phyloP scores from a whole-genome alignment of 75 land plant genomes.

The Selaginella tamariscina region DNA sequence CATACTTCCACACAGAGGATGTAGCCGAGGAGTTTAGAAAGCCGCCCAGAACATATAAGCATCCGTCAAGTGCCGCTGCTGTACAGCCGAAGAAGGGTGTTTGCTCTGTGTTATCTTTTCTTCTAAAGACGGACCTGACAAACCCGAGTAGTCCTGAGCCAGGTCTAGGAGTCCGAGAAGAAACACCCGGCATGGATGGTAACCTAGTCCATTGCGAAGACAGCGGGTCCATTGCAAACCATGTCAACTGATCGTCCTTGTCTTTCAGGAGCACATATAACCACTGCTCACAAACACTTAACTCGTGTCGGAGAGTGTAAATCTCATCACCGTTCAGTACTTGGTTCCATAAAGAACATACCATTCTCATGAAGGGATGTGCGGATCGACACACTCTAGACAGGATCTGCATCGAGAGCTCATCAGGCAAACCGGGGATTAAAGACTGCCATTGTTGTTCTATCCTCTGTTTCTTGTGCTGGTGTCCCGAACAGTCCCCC shows the following conservation, averaged over 20 bases:
- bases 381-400: conserved; percentile 63
- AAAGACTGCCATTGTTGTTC: conserved; percentile 25
- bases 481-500: neutral
- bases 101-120: conserved; percentile 39
- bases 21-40: conserved; percentile 62
- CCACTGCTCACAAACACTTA: conserved; percentile 78
- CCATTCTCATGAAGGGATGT: conserved; percentile 43
- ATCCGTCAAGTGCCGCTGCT: conserved; percentile 67
- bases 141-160: conserved; percentile 38
- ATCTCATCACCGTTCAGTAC: conserved; percentile 44
- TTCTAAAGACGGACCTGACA: conserved; percentile 62
- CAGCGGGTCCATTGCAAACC: conserved; percentile 81
- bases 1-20: conserved; percentile 70
- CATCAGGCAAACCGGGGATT: conserved; percentile 86
- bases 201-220: conserved; percentile 57
- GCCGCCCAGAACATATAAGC: conserved; percentile 87
- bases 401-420: conserved; percentile 59
- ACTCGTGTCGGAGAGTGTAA: conserved; percentile 51
- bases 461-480: neutral
- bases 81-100: conserved; percentile 83
- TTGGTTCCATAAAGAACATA: conserved; percentile 59
- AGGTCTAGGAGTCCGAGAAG: conserved; percentile 9
- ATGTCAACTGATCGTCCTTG: conserved; percentile 51
- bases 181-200: conserved; percentile 68
- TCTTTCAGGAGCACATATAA: conserved; percentile 62